Evolutionary conservation across 441 rosid genomes (phyloP).

Genomic region (Cnidoscolus chayamansa): DNA sequence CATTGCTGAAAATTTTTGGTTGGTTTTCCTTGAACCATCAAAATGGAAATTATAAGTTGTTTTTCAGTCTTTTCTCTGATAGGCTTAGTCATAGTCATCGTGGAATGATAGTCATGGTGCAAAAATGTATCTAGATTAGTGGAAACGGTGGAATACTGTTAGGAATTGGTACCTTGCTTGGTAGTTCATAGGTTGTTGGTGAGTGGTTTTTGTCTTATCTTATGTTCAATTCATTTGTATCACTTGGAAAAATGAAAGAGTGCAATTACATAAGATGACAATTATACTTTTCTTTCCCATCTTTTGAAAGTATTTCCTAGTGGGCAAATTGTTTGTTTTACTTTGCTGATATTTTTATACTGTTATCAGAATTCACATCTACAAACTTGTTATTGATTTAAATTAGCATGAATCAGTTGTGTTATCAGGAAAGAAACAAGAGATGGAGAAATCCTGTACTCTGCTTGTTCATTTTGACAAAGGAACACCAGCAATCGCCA

Average conservation of each 20-base stretch:
- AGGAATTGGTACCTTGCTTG: neutral
- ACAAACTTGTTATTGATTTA: constrained; percentile 4
- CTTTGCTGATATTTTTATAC: neutral
- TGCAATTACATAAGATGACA: too few relatives aligned
- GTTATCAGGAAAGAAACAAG: constrained; percentile 27
- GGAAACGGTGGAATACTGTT: neutral
- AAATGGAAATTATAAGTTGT: neutral
- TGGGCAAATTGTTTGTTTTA: neutral
- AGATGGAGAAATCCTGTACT: constrained; percentile 73
- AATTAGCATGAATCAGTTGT: constrained; percentile 19
- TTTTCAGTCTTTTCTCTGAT: neutral
- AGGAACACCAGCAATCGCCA: constrained; percentile 68
- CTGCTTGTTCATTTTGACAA: constrained; percentile 68
- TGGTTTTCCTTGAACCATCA: neutral
- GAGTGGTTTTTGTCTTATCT: neutral
- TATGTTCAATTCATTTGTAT: neutral
- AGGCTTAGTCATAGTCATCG: neutral
- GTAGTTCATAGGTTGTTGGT: neutral
- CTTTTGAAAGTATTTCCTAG: neutral
- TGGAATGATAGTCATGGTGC: neutral
- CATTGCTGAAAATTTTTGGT: neutral
- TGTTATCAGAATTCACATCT: neutral
- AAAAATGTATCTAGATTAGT: neutral
- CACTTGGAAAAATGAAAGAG: neutral
- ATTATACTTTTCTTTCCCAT: too few relatives aligned